A percentile compares a stretch with the other conserved stretches of the same genome.
These are phyloP conservation scores for Forsythia viridissima DNA, from an alignment of 257 asterid genomes.

Conservation along the genomic window DNA sequence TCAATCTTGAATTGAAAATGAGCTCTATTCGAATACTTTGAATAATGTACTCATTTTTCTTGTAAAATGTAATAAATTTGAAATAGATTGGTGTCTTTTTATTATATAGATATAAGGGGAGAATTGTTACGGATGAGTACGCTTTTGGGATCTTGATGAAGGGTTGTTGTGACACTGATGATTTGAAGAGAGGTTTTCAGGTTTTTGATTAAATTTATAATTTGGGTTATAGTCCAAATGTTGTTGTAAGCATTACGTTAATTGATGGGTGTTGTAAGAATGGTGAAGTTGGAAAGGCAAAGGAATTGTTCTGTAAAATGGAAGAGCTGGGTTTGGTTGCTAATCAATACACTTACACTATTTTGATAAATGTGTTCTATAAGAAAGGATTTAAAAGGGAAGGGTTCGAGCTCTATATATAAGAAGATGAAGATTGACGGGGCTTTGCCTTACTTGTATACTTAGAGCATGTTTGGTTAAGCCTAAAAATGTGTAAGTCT, in stretches of 20 bases:
- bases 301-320: conserved; percentile 50
- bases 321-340: conserved; percentile 50
- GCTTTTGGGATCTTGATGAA: conserved; percentile 76
- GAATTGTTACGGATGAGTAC: conserved; percentile 45
- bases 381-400: conserved; percentile 51
- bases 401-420: conserved; percentile 65
- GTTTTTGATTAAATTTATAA: conserved; percentile 37
- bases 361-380: conserved; percentile 60
- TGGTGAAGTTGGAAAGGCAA: conserved; percentile 56
- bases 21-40: conserved; percentile 33
- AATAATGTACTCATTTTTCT: conserved; percentile 48
- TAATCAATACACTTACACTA: conserved; percentile 68
- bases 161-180: conserved; percentile 63
- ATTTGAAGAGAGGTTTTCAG: conserved; percentile 50
- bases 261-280: conserved; percentile 68
- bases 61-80: conserved; percentile 33
- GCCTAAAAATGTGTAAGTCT: too few relatives aligned
- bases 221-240: conserved; percentile 56
- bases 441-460: conserved; percentile 55
- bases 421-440: conserved; percentile 63
- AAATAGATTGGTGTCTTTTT: conserved; percentile 47
- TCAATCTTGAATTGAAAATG: too few relatives aligned
- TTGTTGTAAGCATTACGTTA: conserved; percentile 65
- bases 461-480: conserved; percentile 18
- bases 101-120: conserved; percentile 33